phyloP scores from a whole-genome alignment of 1,139 yeast genomes.

The Protomyces lactucae-debilis region DNA sequence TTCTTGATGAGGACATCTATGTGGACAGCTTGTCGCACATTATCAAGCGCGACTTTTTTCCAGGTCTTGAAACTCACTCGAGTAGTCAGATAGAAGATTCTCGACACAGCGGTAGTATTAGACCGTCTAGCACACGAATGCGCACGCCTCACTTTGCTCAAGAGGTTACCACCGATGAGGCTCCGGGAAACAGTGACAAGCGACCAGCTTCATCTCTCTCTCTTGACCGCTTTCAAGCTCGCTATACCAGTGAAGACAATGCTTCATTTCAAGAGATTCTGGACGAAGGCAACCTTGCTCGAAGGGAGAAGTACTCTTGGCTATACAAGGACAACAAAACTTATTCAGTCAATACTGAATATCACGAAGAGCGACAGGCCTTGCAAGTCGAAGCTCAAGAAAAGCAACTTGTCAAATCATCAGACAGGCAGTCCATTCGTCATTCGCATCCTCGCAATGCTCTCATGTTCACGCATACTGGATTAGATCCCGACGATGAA shows the following conservation, averaged over 20 bases:
- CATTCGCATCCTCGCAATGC: slow-evolving; percentile 33
- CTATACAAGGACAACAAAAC: slow-evolving; percentile 34
- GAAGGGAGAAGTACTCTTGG: slow-evolving; percentile 35
- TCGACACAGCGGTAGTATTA: slow-evolving; percentile 8
- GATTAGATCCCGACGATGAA: slow-evolving; percentile 17
- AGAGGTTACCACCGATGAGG: not conserved
- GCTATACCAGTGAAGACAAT: slow-evolving; percentile 40
- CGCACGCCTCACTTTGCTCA: not conserved
- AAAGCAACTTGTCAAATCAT: slow-evolving; percentile 23
- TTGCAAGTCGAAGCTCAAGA: not conserved
- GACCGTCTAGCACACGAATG: slow-evolving; percentile 1
- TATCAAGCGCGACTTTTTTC: slow-evolving; percentile 38
- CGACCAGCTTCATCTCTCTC: slow-evolving; percentile 1
- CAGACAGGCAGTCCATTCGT: slow-evolving; percentile 28
- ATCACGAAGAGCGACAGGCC: not conserved
- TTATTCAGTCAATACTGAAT: slow-evolving; percentile 7
- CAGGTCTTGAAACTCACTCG: slow-evolving; percentile 32
- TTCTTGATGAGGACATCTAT: slow-evolving; percentile 37
- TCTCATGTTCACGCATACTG: slow-evolving; percentile 35
- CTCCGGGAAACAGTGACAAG: not conserved
- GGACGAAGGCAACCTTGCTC: slow-evolving; percentile 33
- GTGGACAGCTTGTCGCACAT: slow-evolving; percentile 35
- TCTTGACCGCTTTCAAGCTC: slow-evolving; percentile 36
- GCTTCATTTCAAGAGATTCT: slow-evolving; percentile 37
- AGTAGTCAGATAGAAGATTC: not conserved